Evolutionary conservation across 2,329 filamentous ascomycete genomes (phyloP).

Genomic region (Emericellopsis cladophorae): DNA sequence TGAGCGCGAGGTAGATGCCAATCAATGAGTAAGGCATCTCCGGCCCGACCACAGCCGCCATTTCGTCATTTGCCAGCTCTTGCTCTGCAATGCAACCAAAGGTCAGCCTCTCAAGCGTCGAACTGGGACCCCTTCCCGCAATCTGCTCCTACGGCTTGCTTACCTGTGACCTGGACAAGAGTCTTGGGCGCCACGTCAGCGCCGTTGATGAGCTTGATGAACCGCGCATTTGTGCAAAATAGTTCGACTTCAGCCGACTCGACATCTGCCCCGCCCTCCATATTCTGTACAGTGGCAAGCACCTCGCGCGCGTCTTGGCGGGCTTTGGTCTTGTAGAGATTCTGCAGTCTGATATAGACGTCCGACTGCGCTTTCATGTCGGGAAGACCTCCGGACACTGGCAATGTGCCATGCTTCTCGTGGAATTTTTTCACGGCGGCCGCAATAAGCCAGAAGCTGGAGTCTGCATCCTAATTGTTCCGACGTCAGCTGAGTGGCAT

Average conservation of each 20-base stretch:
- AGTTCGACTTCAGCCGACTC: slow-evolving; percentile 67
- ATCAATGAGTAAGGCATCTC: slow-evolving; percentile 46
- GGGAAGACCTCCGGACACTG: slow-evolving; percentile 75
- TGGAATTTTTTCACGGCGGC: slow-evolving; percentile 70
- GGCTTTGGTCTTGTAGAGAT: slow-evolving; percentile 84
- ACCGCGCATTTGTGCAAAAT: slow-evolving; percentile 92
- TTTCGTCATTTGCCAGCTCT: slow-evolving; percentile 41
- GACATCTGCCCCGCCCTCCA: slow-evolving; percentile 37
- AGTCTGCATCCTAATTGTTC: slow-evolving; percentile 28
- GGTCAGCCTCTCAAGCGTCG: not conserved
- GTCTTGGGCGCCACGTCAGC: slow-evolving; percentile 27
- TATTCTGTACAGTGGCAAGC: slow-evolving; percentile 44
- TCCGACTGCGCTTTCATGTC: slow-evolving; percentile 95
- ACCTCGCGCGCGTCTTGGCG: slow-evolving; percentile 68
- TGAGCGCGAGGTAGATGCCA: slow-evolving; percentile 56
- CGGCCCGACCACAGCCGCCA: slow-evolving; percentile 30
- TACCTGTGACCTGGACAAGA: slow-evolving; percentile 42
- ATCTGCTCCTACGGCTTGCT: slow-evolving; percentile 11
- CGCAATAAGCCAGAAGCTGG: slow-evolving; percentile 81
- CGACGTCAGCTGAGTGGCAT: slow-evolving; percentile 8
- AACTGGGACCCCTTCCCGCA: not conserved
- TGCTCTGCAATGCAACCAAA: slow-evolving; percentile 24
- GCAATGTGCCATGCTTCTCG: slow-evolving; percentile 57
- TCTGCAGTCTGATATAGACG: slow-evolving; percentile 83
- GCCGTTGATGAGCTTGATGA: slow-evolving; percentile 73